Conservation (phyloP, 1,284 basidiomycete species). For the Marasmius fiardii region DNA sequence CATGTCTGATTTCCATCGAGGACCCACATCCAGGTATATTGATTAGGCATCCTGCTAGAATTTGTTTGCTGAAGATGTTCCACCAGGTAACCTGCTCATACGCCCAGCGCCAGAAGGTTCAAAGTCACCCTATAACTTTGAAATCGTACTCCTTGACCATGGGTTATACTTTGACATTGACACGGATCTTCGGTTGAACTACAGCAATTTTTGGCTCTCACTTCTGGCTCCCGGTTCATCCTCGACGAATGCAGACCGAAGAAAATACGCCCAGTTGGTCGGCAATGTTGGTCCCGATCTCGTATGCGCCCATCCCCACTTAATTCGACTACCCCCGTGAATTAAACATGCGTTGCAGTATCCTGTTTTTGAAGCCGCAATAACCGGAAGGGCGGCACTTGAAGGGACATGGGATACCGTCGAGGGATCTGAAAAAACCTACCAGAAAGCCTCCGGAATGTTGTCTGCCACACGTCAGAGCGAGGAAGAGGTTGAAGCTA, state of each 20-base stretch:
- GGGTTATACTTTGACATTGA: conserved; percentile 92
- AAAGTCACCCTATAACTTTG: conserved; percentile 88
- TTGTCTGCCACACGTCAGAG: conserved; percentile 69
- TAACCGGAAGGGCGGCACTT: conserved; percentile 64
- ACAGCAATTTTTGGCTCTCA: conserved; percentile 83
- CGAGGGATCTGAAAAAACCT: conserved; percentile 30
- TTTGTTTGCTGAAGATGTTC: too few species aligned
- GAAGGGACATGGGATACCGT: conserved; percentile 50
- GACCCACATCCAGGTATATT: conserved; percentile 59
- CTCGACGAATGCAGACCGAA: conserved; percentile 60
- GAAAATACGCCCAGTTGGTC: conserved; percentile 84
- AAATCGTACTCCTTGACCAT: conserved; percentile 90
- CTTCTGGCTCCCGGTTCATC: conserved; percentile 74
- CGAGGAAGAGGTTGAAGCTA: conserved; percentile 72
- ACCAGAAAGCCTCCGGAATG: conserved; percentile 67
- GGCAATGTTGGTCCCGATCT: conserved; percentile 88
- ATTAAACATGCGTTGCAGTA: conserved; percentile 42
- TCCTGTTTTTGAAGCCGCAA: conserved; percentile 85
- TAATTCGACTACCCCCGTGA: not conserved
- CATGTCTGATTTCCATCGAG: conserved; percentile 4
- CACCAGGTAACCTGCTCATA: conserved; percentile 85
- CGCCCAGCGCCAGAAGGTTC: conserved; percentile 65
- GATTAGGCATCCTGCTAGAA: too few species aligned
- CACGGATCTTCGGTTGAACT: conserved; percentile 72
- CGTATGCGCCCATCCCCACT: conserved; percentile 39